Conservation (phyloP, 768 basidiomycete species). For the Boletellus ananas region DNA sequence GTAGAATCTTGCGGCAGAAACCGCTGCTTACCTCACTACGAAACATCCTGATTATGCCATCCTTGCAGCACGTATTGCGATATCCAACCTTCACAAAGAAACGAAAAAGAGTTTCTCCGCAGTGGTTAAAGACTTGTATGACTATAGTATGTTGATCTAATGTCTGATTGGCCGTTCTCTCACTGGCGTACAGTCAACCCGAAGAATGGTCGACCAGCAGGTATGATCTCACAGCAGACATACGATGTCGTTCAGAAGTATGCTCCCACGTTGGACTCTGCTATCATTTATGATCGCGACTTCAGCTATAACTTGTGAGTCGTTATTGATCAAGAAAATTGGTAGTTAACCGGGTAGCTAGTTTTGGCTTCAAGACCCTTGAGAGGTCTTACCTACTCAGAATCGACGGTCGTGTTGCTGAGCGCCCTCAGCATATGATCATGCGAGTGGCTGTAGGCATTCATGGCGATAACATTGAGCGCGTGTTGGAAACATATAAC, state of each 20-base stretch:
- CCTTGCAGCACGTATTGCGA: conserved; percentile 96
- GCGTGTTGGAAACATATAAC: conserved; percentile 87
- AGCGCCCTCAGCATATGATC: conserved; percentile 97
- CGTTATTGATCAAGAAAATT: neutral
- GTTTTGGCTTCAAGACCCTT: conserved; percentile 99
- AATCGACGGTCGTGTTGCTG: conserved; percentile 90
- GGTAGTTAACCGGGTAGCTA: conserved; percentile 23
- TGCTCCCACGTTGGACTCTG: conserved; percentile 80
- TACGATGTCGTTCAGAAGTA: conserved; percentile 81
- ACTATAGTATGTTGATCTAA: conserved; percentile 59
- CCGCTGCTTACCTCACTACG: conserved; percentile 95
- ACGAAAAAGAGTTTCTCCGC: conserved; percentile 96
- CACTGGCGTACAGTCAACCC: conserved; percentile 69
- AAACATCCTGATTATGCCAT: conserved; percentile 98
- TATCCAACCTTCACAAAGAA: conserved; percentile 98
- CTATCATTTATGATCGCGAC: conserved; percentile 97
- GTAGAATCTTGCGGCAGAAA: conserved; percentile 94
- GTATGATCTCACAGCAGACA: conserved; percentile 89
- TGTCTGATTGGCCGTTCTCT: neutral
- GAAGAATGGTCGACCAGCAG: conserved; percentile 81
- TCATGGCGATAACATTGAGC: conserved; percentile 85
- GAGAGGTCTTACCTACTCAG: conserved; percentile 96
- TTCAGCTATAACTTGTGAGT: conserved; percentile 94
- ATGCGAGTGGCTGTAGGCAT: conserved; percentile 99
- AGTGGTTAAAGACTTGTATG: conserved; percentile 87